Evolutionary conservation across 2,329 filamentous ascomycete genomes (phyloP).

Genomic region (Tolypocladium tundrense): DNA sequence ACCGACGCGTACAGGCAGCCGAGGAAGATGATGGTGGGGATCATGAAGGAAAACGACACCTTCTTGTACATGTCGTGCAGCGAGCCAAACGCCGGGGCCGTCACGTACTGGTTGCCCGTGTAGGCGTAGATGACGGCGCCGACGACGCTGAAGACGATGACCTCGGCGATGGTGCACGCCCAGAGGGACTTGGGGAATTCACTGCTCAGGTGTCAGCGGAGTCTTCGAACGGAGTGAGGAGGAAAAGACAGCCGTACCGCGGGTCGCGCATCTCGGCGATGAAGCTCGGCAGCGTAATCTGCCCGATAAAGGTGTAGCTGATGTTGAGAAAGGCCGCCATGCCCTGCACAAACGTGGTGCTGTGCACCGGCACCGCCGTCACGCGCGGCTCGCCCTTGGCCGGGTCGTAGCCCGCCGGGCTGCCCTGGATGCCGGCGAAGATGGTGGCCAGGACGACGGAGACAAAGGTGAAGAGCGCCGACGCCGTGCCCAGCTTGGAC

Average conservation of each 20-base stretch:
- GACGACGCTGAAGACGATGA: conserved; percentile 76
- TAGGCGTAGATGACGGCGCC: conserved; percentile 78
- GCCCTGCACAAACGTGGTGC: conserved; percentile 71
- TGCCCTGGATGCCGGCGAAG: conserved; percentile 66
- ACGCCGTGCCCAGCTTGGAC: conserved; percentile 67
- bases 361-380: conserved; percentile 53
- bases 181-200: conserved; percentile 92
- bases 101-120: conserved; percentile 83
- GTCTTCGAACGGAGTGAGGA: background rate
- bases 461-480: conserved; percentile 81
- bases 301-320: conserved; percentile 90
- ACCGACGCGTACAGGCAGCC: conserved; percentile 87
- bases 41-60: conserved; percentile 87
- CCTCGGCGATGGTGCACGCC: conserved; percentile 79
- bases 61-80: conserved; percentile 75
- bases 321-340: conserved; percentile 92
- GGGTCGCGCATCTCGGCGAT: conserved; percentile 84
- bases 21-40: conserved; percentile 86
- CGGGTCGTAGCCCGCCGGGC: conserved; percentile 58
- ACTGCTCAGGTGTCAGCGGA: conserved; percentile 26
- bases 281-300: conserved; percentile 88
- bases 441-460: conserved; percentile 77
- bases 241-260: conserved; percentile 20
- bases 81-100: conserved; percentile 76
- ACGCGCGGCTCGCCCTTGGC: conserved; percentile 54